Evolutionary conservation across 1,284 basidiomycete species (phyloP).

Genomic region (Sanghuangporus baumii): DNA sequence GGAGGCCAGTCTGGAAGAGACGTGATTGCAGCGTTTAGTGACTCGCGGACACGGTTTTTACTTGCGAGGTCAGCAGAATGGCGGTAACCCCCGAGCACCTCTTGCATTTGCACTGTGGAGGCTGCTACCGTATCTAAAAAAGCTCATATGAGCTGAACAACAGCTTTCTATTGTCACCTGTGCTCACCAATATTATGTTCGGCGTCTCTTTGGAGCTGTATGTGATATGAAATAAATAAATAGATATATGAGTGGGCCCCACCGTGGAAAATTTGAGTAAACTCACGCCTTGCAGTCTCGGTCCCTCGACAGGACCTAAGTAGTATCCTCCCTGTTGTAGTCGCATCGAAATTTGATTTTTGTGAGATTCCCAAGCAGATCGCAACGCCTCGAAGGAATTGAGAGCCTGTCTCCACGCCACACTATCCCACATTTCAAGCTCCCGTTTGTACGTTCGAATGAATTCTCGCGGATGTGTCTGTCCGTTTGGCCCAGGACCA

Average conservation of each 20-base stretch:
- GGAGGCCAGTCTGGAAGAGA: slow-evolving; percentile 54
- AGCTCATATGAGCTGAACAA: background rate
- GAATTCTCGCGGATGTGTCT: slow-evolving; percentile 48
- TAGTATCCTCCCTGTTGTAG: slow-evolving; percentile 32
- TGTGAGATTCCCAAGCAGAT: slow-evolving; percentile 41
- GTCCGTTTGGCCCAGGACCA: slow-evolving; percentile 28
- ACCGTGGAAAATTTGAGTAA: background rate
- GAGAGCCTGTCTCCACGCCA: slow-evolving; percentile 55
- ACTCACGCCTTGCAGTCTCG: slow-evolving; percentile 44
- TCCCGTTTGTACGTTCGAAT: slow-evolving; percentile 48
- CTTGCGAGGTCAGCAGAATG: slow-evolving; percentile 51
- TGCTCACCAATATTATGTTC: slow-evolving; percentile 41
- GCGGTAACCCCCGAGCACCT: slow-evolving; percentile 52
- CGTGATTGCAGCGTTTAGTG: slow-evolving; percentile 52
- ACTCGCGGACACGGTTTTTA: slow-evolving; percentile 54
- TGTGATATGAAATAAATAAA: background rate
- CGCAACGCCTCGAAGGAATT: slow-evolving; percentile 46
- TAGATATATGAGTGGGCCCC: too few relatives aligned
- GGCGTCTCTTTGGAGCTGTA: slow-evolving; percentile 47
- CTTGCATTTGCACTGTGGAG: slow-evolving; percentile 52
- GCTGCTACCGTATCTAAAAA: slow-evolving; percentile 43
- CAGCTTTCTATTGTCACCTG: background rate
- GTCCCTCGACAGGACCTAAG: slow-evolving; percentile 37
- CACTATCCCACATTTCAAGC: slow-evolving; percentile 52
- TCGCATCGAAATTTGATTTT: slow-evolving; percentile 38